Evolutionary conservation across 139 green algal genomes (phyloP).

Genomic region (Penium margaritaceum): DNA sequence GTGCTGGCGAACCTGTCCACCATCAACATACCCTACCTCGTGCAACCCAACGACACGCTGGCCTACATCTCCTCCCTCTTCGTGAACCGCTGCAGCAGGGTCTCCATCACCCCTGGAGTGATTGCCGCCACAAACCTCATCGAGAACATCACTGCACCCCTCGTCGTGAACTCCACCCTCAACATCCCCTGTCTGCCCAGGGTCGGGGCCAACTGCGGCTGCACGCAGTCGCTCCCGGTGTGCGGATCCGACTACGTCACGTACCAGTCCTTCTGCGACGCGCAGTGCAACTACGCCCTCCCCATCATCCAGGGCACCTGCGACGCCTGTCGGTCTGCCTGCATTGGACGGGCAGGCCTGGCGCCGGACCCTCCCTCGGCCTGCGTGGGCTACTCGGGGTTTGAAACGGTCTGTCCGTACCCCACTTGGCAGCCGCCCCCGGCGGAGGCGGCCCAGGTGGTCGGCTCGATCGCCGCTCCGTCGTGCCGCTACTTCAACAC

Average conservation of each 20-base stretch:
- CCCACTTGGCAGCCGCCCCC: background rate
- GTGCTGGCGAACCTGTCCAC: background rate
- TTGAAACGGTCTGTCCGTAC: background rate
- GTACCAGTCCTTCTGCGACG: conserved; percentile 35
- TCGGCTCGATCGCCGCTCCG: background rate
- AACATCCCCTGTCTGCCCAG: conserved; percentile 15
- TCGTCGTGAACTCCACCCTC: conserved; percentile 1
- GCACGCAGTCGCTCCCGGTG: background rate
- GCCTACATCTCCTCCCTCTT: background rate
- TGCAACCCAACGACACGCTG: conserved; percentile 13
- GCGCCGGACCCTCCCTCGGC: background rate
- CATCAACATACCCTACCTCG: conserved; percentile 5
- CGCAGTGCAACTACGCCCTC: conserved; percentile 26
- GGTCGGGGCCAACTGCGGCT: conserved; percentile 14
- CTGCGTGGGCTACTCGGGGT: background rate
- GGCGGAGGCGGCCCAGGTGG: background rate
- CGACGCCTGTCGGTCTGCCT: conserved; percentile 10
- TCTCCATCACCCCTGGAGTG: background rate
- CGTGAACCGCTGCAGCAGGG: background rate
- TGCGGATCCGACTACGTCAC: conserved; percentile 15
- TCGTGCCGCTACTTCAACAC: background rate
- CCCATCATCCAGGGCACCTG: background rate
- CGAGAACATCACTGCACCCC: background rate
- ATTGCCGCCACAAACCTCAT: background rate
- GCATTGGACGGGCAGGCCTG: background rate